phyloP scores from a whole-genome alignment of 169 alveolate genomes.

The Plasmodium knowlesi region DNA sequence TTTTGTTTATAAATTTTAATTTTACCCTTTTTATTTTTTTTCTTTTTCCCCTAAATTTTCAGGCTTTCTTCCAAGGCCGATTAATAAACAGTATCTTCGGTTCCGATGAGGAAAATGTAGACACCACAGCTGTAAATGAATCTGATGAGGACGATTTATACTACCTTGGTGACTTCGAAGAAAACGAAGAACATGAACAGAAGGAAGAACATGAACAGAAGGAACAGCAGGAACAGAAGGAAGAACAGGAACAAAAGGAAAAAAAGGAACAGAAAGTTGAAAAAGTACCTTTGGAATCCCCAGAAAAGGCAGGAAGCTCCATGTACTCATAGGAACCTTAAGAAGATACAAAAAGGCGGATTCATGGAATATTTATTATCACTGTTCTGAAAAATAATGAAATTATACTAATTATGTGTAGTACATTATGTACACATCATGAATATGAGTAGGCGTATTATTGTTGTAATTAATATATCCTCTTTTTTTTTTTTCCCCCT shows the following conservation, averaged over 20 bases:
- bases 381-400: neutral
- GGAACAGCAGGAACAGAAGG: neutral
- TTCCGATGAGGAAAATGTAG: neutral
- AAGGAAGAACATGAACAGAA: neutral
- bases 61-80: constrained; percentile 16
- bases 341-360: neutral
- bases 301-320: neutral
- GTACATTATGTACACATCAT: neutral
- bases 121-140: neutral
- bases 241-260: neutral
- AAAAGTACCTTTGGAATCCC: neutral
- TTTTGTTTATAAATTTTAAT: neutral
- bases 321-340: neutral
- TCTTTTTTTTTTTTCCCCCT: neutral
- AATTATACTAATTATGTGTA: neutral
- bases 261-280: neutral
- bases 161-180: neutral
- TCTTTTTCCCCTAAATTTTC: neutral
- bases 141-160: neutral
- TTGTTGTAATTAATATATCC: neutral
- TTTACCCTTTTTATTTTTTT: neutral
- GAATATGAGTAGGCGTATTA: neutral
- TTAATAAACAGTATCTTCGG: neutral
- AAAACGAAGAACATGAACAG: neutral
- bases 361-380: neutral